A percentile compares a stretch with the other conserved stretches of the same genome.
phyloP scores from a whole-genome alignment of 2,329 filamentous ascomycete species.

The Hymenoscyphus repandus region DNA sequence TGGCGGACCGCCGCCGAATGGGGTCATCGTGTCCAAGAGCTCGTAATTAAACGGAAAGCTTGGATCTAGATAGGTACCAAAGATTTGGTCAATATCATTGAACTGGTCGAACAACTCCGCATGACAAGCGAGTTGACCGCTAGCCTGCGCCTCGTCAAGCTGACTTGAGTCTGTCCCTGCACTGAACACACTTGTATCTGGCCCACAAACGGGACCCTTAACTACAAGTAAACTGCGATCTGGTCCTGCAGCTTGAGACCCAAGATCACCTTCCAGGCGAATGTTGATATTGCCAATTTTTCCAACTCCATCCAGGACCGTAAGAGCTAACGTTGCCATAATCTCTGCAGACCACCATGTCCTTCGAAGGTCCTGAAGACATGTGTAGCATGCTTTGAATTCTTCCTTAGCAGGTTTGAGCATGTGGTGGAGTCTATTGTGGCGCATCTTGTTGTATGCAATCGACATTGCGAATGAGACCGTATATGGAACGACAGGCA shows the following conservation, averaged over 20 bases:
- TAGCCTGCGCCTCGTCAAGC: background rate
- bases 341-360: slow-evolving; percentile 7
- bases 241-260: too few relatives aligned
- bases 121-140: background rate
- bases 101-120: background rate
- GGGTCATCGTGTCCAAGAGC: too few relatives aligned
- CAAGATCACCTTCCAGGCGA: too few relatives aligned
- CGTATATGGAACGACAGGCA: slow-evolving; percentile 3
- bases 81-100: slow-evolving; percentile 5
- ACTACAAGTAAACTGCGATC: too few relatives aligned
- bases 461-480: slow-evolving; percentile 7
- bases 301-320: background rate
- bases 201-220: too few relatives aligned
- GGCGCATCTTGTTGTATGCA: slow-evolving; percentile 2
- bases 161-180: too few relatives aligned
- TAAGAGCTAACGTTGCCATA: slow-evolving; percentile 1
- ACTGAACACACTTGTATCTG: too few relatives aligned
- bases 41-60: slow-evolving; percentile 7
- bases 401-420: background rate
- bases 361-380: background rate
- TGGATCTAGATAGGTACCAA: slow-evolving; percentile 3
- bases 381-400: slow-evolving; percentile 1
- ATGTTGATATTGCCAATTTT: too few relatives aligned
- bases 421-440: background rate
- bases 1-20: too few relatives aligned